These are phyloP conservation scores for Pezicula radicicola DNA, from an alignment of 2,329 filamentous ascomycete species.

Conservation along the genomic window DNA sequence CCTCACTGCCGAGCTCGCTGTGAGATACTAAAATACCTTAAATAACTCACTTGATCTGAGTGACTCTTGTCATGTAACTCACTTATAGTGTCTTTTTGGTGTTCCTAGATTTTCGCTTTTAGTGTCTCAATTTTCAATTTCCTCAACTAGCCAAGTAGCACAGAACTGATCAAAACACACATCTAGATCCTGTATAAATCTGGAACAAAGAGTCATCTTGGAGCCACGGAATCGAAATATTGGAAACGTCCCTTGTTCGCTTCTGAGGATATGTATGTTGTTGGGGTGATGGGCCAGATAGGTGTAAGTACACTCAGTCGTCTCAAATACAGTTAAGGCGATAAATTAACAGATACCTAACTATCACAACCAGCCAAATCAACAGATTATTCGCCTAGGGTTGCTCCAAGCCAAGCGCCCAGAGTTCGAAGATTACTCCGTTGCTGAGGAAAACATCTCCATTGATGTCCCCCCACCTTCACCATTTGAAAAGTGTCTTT, in stretches of 20 bases:
- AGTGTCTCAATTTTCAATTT: no score
- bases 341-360: no score
- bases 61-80: no score
- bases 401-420: conserved; percentile 1
- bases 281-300: conserved; percentile 1
- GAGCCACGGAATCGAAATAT: conserved; percentile 1
- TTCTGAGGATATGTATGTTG: background rate
- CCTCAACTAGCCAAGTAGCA: background rate
- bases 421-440: background rate
- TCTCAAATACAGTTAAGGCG: no score
- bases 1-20: no score
- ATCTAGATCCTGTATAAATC: conserved; percentile 1
- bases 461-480: no score
- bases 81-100: no score
- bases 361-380: background rate
- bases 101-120: no score
- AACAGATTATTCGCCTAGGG: conserved; percentile 1
- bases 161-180: background rate
- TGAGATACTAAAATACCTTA: no score
- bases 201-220: conserved; percentile 2
- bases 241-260: conserved; percentile 1
- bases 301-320: conserved; percentile 2
- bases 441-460: background rate
- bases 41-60: no score
- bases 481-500: background rate